A percentile compares a stretch with the other conserved stretches of the same genome.
Evolutionary conservation across 306 rosid species (phyloP).

Genomic region (Calophaca sinica): DNA sequence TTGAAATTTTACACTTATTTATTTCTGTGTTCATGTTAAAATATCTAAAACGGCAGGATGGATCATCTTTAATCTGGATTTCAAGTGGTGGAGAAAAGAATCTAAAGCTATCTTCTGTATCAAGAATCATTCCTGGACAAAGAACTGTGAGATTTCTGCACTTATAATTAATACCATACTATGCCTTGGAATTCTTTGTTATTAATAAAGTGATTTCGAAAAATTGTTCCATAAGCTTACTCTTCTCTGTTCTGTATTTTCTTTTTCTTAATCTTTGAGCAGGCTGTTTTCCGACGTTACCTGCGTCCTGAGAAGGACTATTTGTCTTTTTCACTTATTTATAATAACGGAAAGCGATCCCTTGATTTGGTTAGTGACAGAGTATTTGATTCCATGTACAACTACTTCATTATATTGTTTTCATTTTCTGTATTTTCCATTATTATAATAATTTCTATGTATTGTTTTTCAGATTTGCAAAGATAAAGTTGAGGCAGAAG

Average conservation of each 20-base stretch:
- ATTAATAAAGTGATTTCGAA: conserved; percentile 19
- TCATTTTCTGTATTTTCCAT: conserved; percentile 26
- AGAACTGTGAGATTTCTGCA: conserved; percentile 83
- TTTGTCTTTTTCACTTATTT: conserved; percentile 91
- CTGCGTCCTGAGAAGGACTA: conserved; percentile 90
- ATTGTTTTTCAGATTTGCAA: conserved; percentile 78
- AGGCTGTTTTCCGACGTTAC: conserved; percentile 94
- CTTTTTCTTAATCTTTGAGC: conserved; percentile 41
- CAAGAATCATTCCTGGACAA: conserved; percentile 93
- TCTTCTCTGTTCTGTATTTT: conserved; percentile 27
- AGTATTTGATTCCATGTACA: conserved; percentile 35
- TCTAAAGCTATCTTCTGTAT: conserved; percentile 86
- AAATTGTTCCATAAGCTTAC: conserved; percentile 36
- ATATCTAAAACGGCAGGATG: conserved; percentile 70
- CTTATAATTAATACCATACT: conserved; percentile 32
- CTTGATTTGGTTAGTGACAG: conserved; percentile 87
- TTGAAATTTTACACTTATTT: conserved; percentile 28
- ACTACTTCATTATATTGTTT: background rate
- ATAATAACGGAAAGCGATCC: conserved; percentile 86
- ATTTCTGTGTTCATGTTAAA: conserved; percentile 37
- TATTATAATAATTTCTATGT: conserved; percentile 20
- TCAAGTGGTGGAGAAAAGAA: conserved; percentile 82
- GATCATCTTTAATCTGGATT: conserved; percentile 85
- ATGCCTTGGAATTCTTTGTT: conserved; percentile 29
- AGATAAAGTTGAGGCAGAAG: conserved; percentile 96